These are phyloP conservation scores for Solanum ossicruentum DNA, from an alignment of 257 asterid genomes.

Conservation along the genomic window DNA sequence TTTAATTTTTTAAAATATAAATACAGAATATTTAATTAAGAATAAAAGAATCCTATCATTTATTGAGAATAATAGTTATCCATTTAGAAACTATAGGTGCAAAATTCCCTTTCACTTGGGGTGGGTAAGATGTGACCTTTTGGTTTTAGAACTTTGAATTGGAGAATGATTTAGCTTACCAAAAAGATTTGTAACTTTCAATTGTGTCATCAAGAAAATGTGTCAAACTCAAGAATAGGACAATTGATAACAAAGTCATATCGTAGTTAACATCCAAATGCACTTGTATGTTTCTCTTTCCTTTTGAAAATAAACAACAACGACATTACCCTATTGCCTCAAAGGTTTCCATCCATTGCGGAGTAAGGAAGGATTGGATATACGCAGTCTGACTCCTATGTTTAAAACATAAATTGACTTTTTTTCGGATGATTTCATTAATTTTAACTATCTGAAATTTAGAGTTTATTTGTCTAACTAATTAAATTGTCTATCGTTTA, in stretches of 20 bases:
- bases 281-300: background rate
- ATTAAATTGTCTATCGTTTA: background rate
- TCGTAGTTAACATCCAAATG: background rate
- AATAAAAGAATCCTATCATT: background rate
- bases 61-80: background rate
- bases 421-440: no score
- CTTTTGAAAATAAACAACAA: background rate
- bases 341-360: no score
- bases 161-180: background rate
- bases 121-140: background rate
- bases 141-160: background rate
- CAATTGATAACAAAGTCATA: background rate
- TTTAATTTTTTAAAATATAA: background rate
- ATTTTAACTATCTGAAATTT: background rate
- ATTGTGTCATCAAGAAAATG: background rate
- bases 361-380: no score
- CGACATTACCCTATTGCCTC: no score
- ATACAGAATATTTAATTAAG: accelerated
- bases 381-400: no score
- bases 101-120: background rate
- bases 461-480: background rate
- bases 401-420: no score
- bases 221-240: background rate
- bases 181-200: background rate
- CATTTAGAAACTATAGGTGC: background rate